These are phyloP conservation scores for Suillus plorans DNA, from an alignment of 768 basidiomycete genomes.

Conservation along the genomic window DNA sequence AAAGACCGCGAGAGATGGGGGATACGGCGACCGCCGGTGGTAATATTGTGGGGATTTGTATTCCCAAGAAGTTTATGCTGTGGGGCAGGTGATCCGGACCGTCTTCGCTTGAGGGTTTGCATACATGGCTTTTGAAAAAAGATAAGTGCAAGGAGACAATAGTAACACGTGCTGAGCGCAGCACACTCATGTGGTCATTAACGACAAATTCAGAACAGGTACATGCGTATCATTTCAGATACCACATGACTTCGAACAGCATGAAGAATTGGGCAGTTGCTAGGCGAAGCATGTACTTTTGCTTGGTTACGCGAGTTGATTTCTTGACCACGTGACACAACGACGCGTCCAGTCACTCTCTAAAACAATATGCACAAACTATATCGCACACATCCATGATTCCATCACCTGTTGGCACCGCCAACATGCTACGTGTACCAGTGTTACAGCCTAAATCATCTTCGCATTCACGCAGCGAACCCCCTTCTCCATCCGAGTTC, in stretches of 20 bases:
- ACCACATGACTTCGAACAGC: background rate
- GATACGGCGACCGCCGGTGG: background rate
- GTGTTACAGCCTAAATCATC: background rate
- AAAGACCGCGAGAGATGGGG: background rate
- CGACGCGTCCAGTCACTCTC: background rate
- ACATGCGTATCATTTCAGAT: background rate
- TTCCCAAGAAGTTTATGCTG: background rate
- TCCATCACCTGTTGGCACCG: background rate
- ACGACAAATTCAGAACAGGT: background rate
- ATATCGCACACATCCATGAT: background rate
- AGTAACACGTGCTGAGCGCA: background rate
- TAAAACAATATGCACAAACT: background rate
- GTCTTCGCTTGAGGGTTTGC: background rate
- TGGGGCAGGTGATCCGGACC: background rate
- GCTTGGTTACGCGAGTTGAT: constrained; percentile 12
- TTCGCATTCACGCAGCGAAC: background rate
- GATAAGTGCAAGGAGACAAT: background rate
- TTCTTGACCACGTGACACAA: constrained; percentile 26
- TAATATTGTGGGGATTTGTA: background rate
- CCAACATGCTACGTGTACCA: constrained; percentile 1
- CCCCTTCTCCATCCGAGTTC: background rate
- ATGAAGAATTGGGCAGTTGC: no score
- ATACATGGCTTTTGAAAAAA: background rate
- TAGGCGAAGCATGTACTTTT: no score
- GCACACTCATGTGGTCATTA: background rate